Evolutionary conservation across 2,329 filamentous ascomycete genomes (phyloP), one percentile per base, ranked within the genome.

Genomic region (Botrytis deweyae): DNA sequence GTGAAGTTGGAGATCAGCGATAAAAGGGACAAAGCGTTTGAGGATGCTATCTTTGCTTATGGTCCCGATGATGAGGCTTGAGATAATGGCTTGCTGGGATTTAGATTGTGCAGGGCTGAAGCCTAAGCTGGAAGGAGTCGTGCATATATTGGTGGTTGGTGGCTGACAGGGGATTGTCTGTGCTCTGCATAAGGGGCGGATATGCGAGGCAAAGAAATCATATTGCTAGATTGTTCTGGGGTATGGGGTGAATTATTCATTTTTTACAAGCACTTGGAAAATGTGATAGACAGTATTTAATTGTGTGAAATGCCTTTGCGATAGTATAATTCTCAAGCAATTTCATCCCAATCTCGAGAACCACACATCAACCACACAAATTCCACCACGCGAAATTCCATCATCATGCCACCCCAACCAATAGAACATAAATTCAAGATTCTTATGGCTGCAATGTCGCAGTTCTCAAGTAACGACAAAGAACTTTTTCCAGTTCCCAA

Each of bases 171-270:
- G 49, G 36, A 22, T 25, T 58, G 66, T 58, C 36, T 42, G 49
- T 68, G 49, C 65, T 52, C 22, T 67, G 65, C 65, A 55, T 67
- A 55, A 67, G 46, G 66, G 49, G 38, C 38, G 66, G 49, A 33
- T 69, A 58, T 58, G 49, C 49, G 38, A 55, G 49, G n/a, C 33
- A 25, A 69, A 58, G 66, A 9, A 66, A 49, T 36, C 1, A 66
- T 36, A 9, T 36, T 22, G 38, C 49, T 58, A 52, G 44, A 16
- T n/a, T 25, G 10, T 40, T 29, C 36, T 55, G 25, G 42, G 18
- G 63, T 3, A 64, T 64, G 25, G 14, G 12, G 49, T 36, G 9
- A 55, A 55, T 40, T 22, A 68, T 55, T 25, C 25, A 40, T 22
- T 42, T 67, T 22, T 58, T 42, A 10, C 9, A 68, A 20, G 10